A percentile compares a stretch with the other conserved stretches of the same genome.
Evolutionary conservation across 345 rosid genomes (phyloP).

Genomic region (Salix arbutifolia): DNA sequence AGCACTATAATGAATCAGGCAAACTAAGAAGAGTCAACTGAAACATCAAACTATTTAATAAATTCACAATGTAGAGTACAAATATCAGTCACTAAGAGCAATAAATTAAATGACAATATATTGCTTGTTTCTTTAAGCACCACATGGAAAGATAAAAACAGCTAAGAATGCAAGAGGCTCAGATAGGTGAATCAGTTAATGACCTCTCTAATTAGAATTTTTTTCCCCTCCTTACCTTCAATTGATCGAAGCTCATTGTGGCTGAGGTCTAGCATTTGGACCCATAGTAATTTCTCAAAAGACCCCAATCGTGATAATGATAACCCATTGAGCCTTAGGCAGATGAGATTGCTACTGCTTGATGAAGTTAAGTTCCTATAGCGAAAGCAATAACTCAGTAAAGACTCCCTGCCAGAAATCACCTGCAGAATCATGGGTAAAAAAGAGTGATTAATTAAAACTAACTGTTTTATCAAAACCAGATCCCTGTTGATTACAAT

Average conservation of each 20-base stretch:
- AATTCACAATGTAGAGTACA: neutral
- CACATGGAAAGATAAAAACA: neutral
- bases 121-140: neutral
- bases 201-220: neutral
- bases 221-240: conserved; percentile 48
- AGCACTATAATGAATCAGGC: neutral
- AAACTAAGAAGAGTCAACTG: neutral
- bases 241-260: conserved; percentile 73
- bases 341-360: conserved; percentile 27
- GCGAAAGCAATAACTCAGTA: conserved; percentile 47
- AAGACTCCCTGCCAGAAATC: conserved; percentile 46
- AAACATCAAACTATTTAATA: neutral
- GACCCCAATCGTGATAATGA: conserved; percentile 66
- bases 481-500: neutral
- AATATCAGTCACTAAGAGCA: neutral
- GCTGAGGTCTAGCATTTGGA: conserved; percentile 86
- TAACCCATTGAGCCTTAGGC: conserved; percentile 67
- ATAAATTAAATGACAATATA: neutral
- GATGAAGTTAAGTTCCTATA: conserved; percentile 31
- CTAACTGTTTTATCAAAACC: neutral
- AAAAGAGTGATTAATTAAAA: conserved; percentile 3
- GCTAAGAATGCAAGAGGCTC: neutral
- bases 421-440: conserved; percentile 48
- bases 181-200: neutral
- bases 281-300: conserved; percentile 72